Percentiles rank a stretch among this genome's conserved stretches.
These are phyloP conservation scores for Phialophora verrucosa DNA, from an alignment of 2,329 filamentous ascomycete species.

Conservation along the genomic window DNA sequence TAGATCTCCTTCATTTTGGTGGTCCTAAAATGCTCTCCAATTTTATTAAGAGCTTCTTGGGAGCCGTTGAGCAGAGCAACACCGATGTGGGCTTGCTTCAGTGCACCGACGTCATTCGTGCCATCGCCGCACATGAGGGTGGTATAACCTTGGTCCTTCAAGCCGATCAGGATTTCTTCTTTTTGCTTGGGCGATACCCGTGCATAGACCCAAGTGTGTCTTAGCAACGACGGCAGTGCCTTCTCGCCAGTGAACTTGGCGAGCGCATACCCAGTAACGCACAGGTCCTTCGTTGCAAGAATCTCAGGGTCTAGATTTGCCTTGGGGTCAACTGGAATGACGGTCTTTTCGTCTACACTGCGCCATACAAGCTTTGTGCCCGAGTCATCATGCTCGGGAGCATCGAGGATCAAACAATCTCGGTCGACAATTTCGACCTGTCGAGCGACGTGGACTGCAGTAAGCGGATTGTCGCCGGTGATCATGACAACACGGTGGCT, in stretches of 20 bases:
- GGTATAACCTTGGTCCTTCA: conserved; percentile 96
- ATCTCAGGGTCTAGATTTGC: conserved; percentile 82
- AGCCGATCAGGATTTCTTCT: conserved; percentile 94
- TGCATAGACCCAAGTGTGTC: conserved; percentile 96
- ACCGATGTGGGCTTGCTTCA: conserved; percentile 98
- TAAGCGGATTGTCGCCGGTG: conserved; percentile 96
- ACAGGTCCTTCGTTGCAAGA: conserved; percentile 84
- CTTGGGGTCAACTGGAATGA: conserved; percentile 81
- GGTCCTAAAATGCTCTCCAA: conserved; percentile 90
- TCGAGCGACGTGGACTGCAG: conserved; percentile 90
- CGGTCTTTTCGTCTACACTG: conserved; percentile 88
- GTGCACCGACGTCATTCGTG: conserved; percentile 94
- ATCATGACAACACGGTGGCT: conserved; percentile 99
- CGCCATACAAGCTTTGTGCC: conserved; percentile 89
- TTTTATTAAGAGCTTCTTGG: conserved; percentile 85
- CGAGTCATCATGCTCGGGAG: conserved; percentile 84
- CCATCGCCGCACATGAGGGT: conserved; percentile 99
- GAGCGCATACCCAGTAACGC: conserved; percentile 92
- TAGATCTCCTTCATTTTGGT: conserved; percentile 99
- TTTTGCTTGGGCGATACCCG: conserved; percentile 98
- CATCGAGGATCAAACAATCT: conserved; percentile 91
- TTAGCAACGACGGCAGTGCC: conserved; percentile 77
- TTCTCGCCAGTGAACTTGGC: conserved; percentile 83
- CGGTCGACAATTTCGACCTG: conserved; percentile 98
- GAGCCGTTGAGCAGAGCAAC: conserved; percentile 95